Base-by-base conservation (phyloP, 2,329 filamentous ascomycete genomes). In the Calonectria pteridis region DNA sequence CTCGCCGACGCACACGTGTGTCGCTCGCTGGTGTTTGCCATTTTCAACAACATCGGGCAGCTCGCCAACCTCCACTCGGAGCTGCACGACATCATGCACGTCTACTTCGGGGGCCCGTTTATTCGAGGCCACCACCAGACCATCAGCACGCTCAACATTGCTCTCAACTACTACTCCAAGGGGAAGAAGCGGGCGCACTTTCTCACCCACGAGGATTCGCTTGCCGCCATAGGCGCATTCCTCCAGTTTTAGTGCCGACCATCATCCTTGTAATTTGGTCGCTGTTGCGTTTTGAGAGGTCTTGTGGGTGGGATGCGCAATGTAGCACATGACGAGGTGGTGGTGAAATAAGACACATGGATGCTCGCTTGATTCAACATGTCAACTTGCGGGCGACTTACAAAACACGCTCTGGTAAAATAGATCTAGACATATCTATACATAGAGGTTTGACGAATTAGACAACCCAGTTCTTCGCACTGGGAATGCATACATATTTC, bases 11-110 rank as follows among this genome's bases (percentile, higher is more conserved):
- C 95, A 81, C 97, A 99, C 84, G 95, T 99, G 77, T 97, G 95
- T 28, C 90, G 96, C 37, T 98, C 95, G 55, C 89, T 99, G n/a
- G 91, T 99, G 0, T 99, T 98, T 85, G 97, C 97, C 33, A 95
- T 98, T 78, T 96, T 94, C 83, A 98, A 98, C 88, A 98, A 98
- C 85, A 98, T 98, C 76, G 97, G 97, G 20, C 97, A 99, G 86
- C 98, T 99, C 79, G 95, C 97, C 55, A 98, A 97, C 84, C 89
- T 99, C n/a, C 97, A 98, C 83, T 97, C 95, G 6, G 96, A 98
- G 83, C 97, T 98, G 82, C 96, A 99, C 86, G 91, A 93, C 58
- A 88, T 98, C 33, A 94, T 94, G 76, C 93, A 96, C 81, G 98
- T 99, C 73, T 99, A 99, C 87, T 99, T 99, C 84, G 97, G 97